Conservation (phyloP, 176 grass and related monocot species). For the Oryza australiensis region DNA sequence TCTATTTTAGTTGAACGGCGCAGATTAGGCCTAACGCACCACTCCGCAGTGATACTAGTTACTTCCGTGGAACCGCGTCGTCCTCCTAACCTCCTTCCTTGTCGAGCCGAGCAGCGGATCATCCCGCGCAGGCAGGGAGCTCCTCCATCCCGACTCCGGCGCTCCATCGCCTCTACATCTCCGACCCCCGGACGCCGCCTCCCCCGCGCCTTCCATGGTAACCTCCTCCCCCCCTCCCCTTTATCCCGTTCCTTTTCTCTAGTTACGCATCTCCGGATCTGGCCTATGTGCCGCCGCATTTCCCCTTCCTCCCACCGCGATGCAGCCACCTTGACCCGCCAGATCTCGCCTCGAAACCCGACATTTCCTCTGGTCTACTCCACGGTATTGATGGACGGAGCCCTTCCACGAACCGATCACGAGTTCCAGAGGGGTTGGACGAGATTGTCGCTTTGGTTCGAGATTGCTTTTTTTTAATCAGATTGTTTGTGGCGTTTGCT, state of each 20-base stretch:
- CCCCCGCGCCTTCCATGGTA: slow-evolving; percentile 10
- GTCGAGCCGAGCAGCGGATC: too few species aligned
- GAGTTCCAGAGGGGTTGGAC: neutral
- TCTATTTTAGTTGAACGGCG: too few species aligned
- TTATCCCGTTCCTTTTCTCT: neutral
- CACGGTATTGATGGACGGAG: neutral
- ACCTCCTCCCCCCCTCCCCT: neutral
- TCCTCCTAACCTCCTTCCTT: too few species aligned
- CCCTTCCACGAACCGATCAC: neutral
- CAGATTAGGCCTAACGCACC: too few species aligned
- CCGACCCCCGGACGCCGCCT: neutral
- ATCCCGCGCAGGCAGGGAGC: too few species aligned
- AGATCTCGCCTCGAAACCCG: neutral
- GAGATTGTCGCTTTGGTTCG: neutral
- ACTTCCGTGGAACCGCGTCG: too few species aligned
- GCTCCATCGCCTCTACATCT: neutral
- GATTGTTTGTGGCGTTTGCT: neutral
- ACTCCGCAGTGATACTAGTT: too few species aligned
- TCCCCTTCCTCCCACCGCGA: neutral
- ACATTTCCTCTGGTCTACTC: neutral
- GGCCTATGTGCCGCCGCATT: neutral
- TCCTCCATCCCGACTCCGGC: too few species aligned
- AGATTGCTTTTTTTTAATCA: neutral
- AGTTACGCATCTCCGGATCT: neutral
- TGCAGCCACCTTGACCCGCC: neutral